Base-by-base conservation (phyloP, 1,139 yeast species). In the Geotrichum candidum region DNA sequence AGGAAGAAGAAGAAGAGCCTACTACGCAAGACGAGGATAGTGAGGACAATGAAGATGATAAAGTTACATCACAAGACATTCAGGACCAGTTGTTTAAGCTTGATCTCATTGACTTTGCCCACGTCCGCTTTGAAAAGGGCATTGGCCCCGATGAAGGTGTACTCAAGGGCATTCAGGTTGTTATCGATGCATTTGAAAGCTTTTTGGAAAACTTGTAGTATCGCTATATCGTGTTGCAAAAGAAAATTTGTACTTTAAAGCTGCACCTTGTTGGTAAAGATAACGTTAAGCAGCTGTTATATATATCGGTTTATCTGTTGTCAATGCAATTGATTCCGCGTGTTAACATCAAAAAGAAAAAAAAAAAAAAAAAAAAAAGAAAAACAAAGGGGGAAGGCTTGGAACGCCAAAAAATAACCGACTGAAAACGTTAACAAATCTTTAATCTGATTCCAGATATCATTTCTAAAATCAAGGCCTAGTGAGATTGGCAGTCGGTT, bases 71-170 rank as follows among this genome's bases (percentile, higher is more conserved):
- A 64, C 75, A 15, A 76, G 63, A 60, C 35, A 48, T 60, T 35
- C 62, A 58, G 31, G 65, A 60, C 38, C 63, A 79, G 0, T 70
- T 84, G 56, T 83, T 90, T 66, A 76, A 84, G 7, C 77, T 90
- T 56, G 80, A 84, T 55, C 69, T 92, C 61, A 90, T 94, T 18
- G 99, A 94, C 73, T 91, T 94, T 78, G 98, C 97, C 0, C 98
- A 92, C 72, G 84, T 97, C 0, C 82, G 78, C 66, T 76, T 82
- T 64, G 80, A 82, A 0, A 83, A 85, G 0, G 89, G 88, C 0
- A 66, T 80, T 61, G 96, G 96, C 0, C 82, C 82, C 35, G 97
- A 91, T 72, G 87, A 84, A 57, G 87, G 88, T 69, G 76, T 87
- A 3, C 72, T 90, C 3, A 75, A 74, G 33, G 97, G 96, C 0